Conservation (phyloP, 2,329 filamentous ascomycete genomes). For the Stachybotrys elegans region DNA sequence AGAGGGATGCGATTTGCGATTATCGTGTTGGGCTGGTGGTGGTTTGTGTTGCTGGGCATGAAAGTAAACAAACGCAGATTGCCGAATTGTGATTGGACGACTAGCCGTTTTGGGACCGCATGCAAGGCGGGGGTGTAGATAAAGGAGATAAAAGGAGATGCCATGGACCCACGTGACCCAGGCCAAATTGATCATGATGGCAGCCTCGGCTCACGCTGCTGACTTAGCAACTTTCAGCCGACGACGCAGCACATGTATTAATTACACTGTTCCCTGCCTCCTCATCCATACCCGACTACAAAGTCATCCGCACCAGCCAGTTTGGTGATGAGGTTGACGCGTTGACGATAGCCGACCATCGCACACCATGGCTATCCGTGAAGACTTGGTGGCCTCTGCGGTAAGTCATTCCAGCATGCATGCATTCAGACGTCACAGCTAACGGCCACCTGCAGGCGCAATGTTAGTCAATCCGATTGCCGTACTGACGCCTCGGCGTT, state of each 20-base stretch:
- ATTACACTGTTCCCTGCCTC: too few species aligned
- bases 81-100: slow-evolving; percentile 19
- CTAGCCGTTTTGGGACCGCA: too few species aligned
- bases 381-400: slow-evolving; percentile 85
- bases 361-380: slow-evolving; percentile 71
- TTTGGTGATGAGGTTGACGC: slow-evolving; percentile 7
- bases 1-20: background rate
- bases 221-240: too few species aligned
- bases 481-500: too few species aligned
- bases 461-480: slow-evolving; percentile 38
- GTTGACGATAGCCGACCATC: slow-evolving; percentile 9
- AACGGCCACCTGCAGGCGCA: slow-evolving; percentile 26
- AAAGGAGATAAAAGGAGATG: too few species aligned
- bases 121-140: too few species aligned
- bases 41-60: slow-evolving; percentile 29
- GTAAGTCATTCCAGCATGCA: slow-evolving; percentile 40
- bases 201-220: slow-evolving; percentile 27
- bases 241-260: too few species aligned
- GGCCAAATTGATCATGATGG: too few species aligned
- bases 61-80: slow-evolving; percentile 37
- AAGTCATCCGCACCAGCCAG: too few species aligned
- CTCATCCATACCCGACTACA: too few species aligned
- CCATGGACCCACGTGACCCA: too few species aligned
- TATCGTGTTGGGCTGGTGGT: background rate
- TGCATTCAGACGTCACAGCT: background rate